Base-by-base conservation (phyloP, 305 asterid genomes). In the Petunia hybrid region DNA sequence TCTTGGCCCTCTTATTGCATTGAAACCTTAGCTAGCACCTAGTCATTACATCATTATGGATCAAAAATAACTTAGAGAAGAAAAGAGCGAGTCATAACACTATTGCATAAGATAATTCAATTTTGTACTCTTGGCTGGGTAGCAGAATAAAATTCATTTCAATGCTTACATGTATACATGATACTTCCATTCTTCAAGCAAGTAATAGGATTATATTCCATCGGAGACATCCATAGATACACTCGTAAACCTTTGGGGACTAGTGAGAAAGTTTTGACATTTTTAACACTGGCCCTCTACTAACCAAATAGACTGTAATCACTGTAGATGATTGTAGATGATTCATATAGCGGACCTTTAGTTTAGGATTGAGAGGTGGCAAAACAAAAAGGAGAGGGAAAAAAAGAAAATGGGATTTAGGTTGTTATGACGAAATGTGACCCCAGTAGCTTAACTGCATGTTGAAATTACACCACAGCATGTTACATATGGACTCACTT, bases 401-500 rank as follows among this genome's bases (percentile, higher is more conserved):
- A 51, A 51, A 51, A 51, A 51, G 12, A 71, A 53, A 12, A 4
- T 13, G 46, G 60, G 36, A 61, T 71, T 43, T 73, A 8, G 45
- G 42, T 13, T 48, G 60, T 70, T 65, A 79, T 79, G 36, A 38
- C 69, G 31, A 48, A 16, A 14, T 55, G 9, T 4, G 14, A 13
- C 60, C 48, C 75, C 35, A 63, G n/a, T 53, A 48, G 39, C 53
- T 46, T 12, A 68, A 13, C 39, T 46, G 64, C 5, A 64, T 42
- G 55, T 60, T 69, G 55, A 59, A 51, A 38, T 59, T 3, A 3
- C 56, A 56, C n/a, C 35, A 67, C 65, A 56, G 46, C 43, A 35
- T 46, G 14, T 79, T 41, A 40, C 59, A 8, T n/a, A 42, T 63
- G 68, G 40, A 88, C 97, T 81, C 84, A 94, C 98, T 88, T 93